phyloP scores from a whole-genome alignment of 768 basidiomycete species.

The Suillus plorans region DNA sequence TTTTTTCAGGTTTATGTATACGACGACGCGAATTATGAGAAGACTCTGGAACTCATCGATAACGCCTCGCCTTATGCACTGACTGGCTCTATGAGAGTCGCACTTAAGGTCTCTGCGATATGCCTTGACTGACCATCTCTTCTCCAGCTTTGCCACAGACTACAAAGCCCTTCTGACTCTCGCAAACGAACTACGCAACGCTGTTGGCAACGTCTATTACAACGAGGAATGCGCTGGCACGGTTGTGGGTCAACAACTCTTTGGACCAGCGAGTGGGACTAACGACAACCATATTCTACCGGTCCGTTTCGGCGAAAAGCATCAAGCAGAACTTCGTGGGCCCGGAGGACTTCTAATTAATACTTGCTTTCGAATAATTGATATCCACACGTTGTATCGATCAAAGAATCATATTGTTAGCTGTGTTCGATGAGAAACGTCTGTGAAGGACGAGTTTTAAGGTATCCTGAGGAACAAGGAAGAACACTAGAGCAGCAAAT shows the following conservation, averaged over 20 bases:
- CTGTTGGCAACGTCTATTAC: conserved; percentile 96
- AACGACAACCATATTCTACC: conserved; percentile 86
- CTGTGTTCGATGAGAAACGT: neutral
- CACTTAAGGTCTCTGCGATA: neutral
- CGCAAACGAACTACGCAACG: conserved; percentile 80
- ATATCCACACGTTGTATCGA: neutral
- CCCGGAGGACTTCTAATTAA: conserved; percentile 68
- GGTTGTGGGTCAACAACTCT: conserved; percentile 96
- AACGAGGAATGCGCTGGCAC: conserved; percentile 98
- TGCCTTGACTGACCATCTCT: conserved; percentile 12
- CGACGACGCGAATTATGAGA: conserved; percentile 82
- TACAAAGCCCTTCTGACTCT: conserved; percentile 78
- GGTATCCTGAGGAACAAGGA: too few species aligned
- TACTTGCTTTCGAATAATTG: neutral
- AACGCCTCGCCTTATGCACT: conserved; percentile 83
- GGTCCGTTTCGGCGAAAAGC: conserved; percentile 84
- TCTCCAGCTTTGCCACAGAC: conserved; percentile 73
- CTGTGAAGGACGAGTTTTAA: neutral
- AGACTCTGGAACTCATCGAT: conserved; percentile 86
- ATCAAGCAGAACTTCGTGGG: conserved; percentile 98
- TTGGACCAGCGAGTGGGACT: conserved; percentile 94
- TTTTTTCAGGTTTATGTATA: conserved; percentile 76
- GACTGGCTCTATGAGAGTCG: conserved; percentile 87
- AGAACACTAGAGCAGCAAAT: too few species aligned
- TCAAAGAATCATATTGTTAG: neutral